A percentile compares a stretch with the other conserved stretches of the same genome.
Conservation (phyloP, 768 basidiomycete species). For the Asterophora lycoperdoides region DNA sequence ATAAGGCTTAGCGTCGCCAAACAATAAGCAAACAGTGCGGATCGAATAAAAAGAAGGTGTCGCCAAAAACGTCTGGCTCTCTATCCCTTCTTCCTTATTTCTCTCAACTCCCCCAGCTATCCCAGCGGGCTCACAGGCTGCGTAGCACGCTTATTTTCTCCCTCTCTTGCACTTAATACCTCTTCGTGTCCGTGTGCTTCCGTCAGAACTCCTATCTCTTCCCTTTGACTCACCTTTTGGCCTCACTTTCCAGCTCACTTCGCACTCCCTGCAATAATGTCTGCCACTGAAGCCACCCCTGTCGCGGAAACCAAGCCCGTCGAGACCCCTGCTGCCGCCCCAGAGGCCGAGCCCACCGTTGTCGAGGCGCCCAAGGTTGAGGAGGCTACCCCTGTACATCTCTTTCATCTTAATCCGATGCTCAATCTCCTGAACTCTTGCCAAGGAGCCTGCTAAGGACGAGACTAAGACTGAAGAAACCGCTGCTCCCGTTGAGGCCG, state of each 20-base stretch:
- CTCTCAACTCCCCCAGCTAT: slow-evolving; percentile 33
- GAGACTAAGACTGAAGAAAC: slow-evolving; percentile 33
- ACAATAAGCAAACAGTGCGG: slow-evolving; percentile 39
- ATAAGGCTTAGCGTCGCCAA: slow-evolving; percentile 35
- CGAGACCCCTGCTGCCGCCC: slow-evolving; percentile 36
- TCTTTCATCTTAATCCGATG: background rate
- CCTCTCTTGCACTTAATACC: slow-evolving; percentile 57
- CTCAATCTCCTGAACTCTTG: background rate
- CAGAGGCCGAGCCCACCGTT: slow-evolving; percentile 46
- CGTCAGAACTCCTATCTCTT: slow-evolving; percentile 1
- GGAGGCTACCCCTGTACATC: slow-evolving; percentile 23
- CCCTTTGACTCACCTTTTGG: slow-evolving; percentile 14
- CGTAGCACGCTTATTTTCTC: slow-evolving; percentile 55
- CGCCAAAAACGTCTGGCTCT: slow-evolving; percentile 35
- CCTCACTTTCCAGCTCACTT: slow-evolving; percentile 45
- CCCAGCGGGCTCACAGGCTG: slow-evolving; percentile 46
- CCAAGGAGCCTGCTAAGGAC: slow-evolving; percentile 32
- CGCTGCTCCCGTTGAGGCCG: slow-evolving; percentile 18
- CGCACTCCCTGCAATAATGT: slow-evolving; percentile 73
- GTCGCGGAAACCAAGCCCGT: slow-evolving; percentile 51
- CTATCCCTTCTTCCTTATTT: slow-evolving; percentile 59
- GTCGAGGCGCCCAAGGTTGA: slow-evolving; percentile 46
- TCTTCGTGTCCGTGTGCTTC: slow-evolving; percentile 38
- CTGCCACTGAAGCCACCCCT: slow-evolving; percentile 59
- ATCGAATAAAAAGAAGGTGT: slow-evolving; percentile 42